phyloP scores from a whole-genome alignment of 768 basidiomycete genomes.

The Dentipellis sp. region DNA sequence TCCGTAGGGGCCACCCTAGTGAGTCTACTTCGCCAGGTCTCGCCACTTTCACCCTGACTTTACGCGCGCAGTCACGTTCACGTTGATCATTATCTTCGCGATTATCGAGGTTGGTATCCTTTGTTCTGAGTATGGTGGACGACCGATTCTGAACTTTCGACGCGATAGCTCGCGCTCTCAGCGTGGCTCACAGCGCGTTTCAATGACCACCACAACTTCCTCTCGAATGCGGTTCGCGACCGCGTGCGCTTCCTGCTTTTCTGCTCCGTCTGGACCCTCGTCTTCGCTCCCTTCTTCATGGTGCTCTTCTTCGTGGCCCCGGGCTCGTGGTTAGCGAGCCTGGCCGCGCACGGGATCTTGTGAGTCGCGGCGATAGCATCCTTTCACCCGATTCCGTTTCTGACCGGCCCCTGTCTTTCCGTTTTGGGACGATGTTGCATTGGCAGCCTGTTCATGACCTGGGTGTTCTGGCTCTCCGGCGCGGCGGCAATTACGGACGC shows the following conservation, averaged over 20 bases:
- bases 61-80: constrained; percentile 5
- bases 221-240: constrained; percentile 39
- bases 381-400: background rate
- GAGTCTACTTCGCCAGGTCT: background rate
- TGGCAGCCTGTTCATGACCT: constrained; percentile 12
- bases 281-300: constrained; percentile 12
- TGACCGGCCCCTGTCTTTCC: background rate
- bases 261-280: constrained; percentile 14
- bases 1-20: constrained; percentile 10
- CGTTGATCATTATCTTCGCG: constrained; percentile 6
- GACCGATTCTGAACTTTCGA: background rate
- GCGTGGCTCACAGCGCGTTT: constrained; percentile 64
- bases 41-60: background rate
- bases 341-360: constrained; percentile 11
- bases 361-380: background rate
- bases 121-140: background rate
- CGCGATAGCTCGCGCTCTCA: constrained; percentile 50
- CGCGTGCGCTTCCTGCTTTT: constrained; percentile 23
- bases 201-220: constrained; percentile 45
- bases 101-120: constrained; percentile 9
- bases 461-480: constrained; percentile 16
- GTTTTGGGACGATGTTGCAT: background rate
- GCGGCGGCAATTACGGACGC: constrained; percentile 10
- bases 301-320: background rate
- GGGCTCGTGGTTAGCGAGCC: background rate